Evolutionary conservation across 2,329 filamentous ascomycete genomes (phyloP), one percentile per base, ranked within the genome.

Genomic region (Ceratocystis eucalypticola): DNA sequence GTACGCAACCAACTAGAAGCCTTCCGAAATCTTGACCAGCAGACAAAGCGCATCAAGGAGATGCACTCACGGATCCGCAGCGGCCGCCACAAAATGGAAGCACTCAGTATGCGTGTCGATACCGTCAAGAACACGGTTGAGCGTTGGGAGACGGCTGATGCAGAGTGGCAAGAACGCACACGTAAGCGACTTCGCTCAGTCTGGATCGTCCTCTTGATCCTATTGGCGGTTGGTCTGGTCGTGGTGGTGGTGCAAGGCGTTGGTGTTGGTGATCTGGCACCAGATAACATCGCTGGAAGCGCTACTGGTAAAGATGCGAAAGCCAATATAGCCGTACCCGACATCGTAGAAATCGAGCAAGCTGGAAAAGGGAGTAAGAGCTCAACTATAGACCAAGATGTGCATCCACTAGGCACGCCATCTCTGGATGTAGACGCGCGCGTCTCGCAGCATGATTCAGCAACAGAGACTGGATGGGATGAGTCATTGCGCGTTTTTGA

Each of bases 161-260:
- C 77, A 61, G 83, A 85, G 71, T 87, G 86, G 80, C 83, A 88
- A 74, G 84, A 88, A 71, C 83, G 79, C 71, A 88, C 85, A n/a
- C 77, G 84, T 68, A 79, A 77, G 72, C 80, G 85, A 62, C 76
- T 89, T 69, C 83, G 82, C 70, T 79, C 82, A 22, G 76, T 88
- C 61, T 89, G 86, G 85, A 79, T 84, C 48, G 78, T 84, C 69
- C 81, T 81, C 68, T 81, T 77, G 25, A 73, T 78, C 7, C 68
- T 80, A 44, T 72, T 77, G 3, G 77, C 87, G 45, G 70, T 82
- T 1, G 68, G 83, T 20, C 68, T 81, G 2, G 73, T 83, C 6
- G 70, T 82, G 28, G 73, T 79, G 44, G 69, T 63, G 61, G 57
- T 66, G 55, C 66, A 62, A 62, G 64, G 30, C 22, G 62, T n/a